These are phyloP conservation scores for Dysphania ambrosioides DNA, from an alignment of 148 eudicot genomes.

Conservation along the genomic window DNA sequence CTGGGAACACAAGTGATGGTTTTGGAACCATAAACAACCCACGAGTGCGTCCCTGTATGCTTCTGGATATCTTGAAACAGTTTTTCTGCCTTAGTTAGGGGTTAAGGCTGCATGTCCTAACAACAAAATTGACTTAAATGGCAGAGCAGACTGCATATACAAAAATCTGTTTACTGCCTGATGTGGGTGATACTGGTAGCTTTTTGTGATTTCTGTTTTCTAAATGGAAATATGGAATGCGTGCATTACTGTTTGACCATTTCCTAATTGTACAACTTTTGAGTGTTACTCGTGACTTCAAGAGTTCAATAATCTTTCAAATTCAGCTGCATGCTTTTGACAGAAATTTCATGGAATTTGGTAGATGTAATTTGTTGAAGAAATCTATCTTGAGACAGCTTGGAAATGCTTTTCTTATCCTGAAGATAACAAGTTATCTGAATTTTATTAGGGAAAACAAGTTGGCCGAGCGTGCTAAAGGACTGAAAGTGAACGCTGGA, in stretches of 20 bases:
- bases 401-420: not conserved
- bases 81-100: not conserved
- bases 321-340: not conserved
- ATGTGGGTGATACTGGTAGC: not conserved
- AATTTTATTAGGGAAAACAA: constrained; percentile 66
- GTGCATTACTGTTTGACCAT: not conserved
- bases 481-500: constrained; percentile 85
- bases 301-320: not conserved
- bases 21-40: no score
- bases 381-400: not conserved
- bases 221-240: not conserved
- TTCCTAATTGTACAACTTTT: not conserved
- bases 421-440: not conserved
- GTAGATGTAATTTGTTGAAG: not conserved
- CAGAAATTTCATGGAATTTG: not conserved
- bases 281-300: not conserved
- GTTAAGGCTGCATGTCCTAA: not conserved
- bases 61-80: not conserved
- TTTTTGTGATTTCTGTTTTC: not conserved
- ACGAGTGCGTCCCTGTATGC: no score
- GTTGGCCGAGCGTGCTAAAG: constrained; percentile 77
- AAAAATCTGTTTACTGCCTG: not conserved
- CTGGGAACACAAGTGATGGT: no score
- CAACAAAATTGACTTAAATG: no score
- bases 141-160: not conserved